These are phyloP conservation scores for Candida jianshihensis DNA, from an alignment of 805 yeast species.

Conservation along the genomic window DNA sequence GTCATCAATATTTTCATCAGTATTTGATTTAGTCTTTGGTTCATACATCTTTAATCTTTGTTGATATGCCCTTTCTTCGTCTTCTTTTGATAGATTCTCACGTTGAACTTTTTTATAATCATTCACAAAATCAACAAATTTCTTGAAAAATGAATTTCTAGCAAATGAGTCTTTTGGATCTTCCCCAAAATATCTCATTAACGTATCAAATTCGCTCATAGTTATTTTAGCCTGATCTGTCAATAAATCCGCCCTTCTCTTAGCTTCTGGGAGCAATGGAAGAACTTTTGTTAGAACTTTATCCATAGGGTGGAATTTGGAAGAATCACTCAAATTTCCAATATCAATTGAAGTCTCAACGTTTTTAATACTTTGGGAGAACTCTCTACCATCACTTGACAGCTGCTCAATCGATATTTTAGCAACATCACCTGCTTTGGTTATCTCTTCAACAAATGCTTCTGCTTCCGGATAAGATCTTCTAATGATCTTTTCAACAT, in stretches of 20 bases:
- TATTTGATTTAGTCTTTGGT: conserved; percentile 8
- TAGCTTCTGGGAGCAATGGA: conserved; percentile 49
- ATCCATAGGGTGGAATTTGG: conserved; percentile 63
- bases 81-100: conserved; percentile 63
- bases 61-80: conserved; percentile 57
- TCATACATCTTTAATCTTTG: conserved; percentile 54
- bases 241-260: conserved; percentile 43
- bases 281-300: conserved; percentile 45
- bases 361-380: conserved; percentile 40
- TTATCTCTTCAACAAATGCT: conserved; percentile 53
- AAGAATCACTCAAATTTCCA: conserved; percentile 59
- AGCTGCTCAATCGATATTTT: conserved; percentile 59
- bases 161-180: conserved; percentile 45
- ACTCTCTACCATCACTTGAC: conserved; percentile 51
- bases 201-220: conserved; percentile 43
- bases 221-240: conserved; percentile 45
- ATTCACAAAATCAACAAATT: conserved; percentile 50
- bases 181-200: conserved; percentile 71
- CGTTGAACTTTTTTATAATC: conserved; percentile 59
- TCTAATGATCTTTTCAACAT: conserved; percentile 64
- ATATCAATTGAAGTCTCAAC: conserved; percentile 47
- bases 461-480: conserved; percentile 58
- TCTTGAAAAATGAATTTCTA: conserved; percentile 53
- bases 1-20: conserved; percentile 18
- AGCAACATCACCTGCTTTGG: conserved; percentile 44